These are phyloP conservation scores for Leishmania major DNA, from an alignment of 208 protist species.

Conservation along the genomic window DNA sequence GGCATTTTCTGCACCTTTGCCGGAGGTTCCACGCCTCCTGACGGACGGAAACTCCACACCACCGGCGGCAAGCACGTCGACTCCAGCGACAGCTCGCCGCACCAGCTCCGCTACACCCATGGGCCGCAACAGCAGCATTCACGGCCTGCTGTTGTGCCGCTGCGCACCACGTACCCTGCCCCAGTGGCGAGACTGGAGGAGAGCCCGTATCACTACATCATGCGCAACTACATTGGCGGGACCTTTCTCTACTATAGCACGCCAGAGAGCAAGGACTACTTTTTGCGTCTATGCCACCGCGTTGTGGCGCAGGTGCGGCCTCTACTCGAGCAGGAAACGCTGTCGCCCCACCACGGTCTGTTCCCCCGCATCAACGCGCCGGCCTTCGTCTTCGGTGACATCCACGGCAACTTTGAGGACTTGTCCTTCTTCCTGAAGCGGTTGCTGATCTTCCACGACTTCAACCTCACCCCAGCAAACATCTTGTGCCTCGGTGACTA, in stretches of 20 bases:
- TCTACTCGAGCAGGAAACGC: conserved; percentile 67
- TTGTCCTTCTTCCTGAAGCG: conserved; percentile 67
- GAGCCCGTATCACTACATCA: conserved; percentile 69
- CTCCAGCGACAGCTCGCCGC: neutral
- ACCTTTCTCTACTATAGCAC: conserved; percentile 58
- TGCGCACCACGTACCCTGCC: conserved; percentile 19
- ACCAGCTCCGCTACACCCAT: neutral
- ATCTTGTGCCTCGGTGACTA: conserved; percentile 98
- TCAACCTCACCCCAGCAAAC: conserved; percentile 63
- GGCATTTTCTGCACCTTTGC: conserved; percentile 15
- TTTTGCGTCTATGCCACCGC: conserved; percentile 49
- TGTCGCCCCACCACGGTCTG: conserved; percentile 45
- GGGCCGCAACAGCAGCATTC: neutral
- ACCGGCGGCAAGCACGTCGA: neutral
- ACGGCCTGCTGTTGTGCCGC: conserved; percentile 5
- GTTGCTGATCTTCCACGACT: conserved; percentile 64
- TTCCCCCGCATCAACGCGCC: conserved; percentile 63
- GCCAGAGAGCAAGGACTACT: conserved; percentile 49
- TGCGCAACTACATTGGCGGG: conserved; percentile 55
- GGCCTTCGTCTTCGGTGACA: conserved; percentile 78
- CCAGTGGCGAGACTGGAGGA: conserved; percentile 46
- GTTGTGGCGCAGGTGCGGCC: conserved; percentile 49
- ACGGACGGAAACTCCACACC: neutral
- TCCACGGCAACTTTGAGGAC: conserved; percentile 87
- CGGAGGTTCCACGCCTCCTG: neutral